phyloP scores from a whole-genome alignment of 1,139 yeast genomes.

The Geotrichum bryndzae region DNA sequence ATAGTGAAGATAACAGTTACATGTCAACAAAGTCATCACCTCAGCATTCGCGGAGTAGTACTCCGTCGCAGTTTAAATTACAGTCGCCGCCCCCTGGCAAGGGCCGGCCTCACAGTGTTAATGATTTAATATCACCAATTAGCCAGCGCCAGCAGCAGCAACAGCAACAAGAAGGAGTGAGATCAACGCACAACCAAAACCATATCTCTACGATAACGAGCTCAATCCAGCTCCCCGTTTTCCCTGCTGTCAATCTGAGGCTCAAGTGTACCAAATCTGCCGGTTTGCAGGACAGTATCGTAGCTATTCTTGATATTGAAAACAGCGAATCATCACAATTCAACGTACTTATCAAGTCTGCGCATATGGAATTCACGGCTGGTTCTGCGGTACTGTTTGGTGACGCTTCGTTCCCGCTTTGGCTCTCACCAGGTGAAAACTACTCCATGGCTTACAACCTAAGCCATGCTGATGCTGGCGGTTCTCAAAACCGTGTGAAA shows the following conservation, averaged over 20 bases:
- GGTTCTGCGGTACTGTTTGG: constrained; percentile 40
- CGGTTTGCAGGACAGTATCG: constrained; percentile 46
- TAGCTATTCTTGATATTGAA: constrained; percentile 54
- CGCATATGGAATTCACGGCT: constrained; percentile 41
- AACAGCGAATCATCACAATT: constrained; percentile 39
- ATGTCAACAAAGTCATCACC: constrained; percentile 5
- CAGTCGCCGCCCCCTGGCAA: constrained; percentile 9
- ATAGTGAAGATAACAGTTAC: neutral
- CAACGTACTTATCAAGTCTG: constrained; percentile 31
- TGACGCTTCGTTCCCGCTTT: constrained; percentile 31
- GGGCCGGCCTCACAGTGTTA: constrained; percentile 1
- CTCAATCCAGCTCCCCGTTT: constrained; percentile 36
- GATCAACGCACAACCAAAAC: neutral
- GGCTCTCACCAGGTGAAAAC: constrained; percentile 32
- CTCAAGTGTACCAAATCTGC: constrained; percentile 54
- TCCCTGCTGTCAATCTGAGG: constrained; percentile 49
- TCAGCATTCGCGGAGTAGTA: constrained; percentile 10
- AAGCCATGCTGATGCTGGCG: constrained; percentile 25
- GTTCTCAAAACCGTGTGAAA: constrained; percentile 21
- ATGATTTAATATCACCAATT: neutral
- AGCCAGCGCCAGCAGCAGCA: neutral
- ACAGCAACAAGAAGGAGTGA: neutral
- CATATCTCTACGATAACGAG: constrained; percentile 10
- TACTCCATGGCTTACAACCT: constrained; percentile 32
- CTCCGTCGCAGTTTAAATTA: constrained; percentile 5